These are phyloP conservation scores for Botrytis byssoidea DNA, from an alignment of 2,329 filamentous ascomycete genomes.

Conservation along the genomic window DNA sequence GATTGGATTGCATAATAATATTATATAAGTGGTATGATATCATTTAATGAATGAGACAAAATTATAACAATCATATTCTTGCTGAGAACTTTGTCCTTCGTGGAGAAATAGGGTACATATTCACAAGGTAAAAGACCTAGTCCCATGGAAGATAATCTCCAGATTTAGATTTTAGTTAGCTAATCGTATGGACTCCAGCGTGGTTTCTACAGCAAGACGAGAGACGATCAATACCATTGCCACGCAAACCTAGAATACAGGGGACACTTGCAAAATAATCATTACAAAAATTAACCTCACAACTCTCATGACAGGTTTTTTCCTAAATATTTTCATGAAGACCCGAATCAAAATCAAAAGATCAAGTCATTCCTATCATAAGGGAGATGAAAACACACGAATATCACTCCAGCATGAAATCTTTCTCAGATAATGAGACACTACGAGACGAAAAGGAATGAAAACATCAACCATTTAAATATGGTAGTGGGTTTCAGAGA, in stretches of 20 bases:
- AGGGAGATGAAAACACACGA: not conserved
- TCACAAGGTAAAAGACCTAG: too few relatives aligned
- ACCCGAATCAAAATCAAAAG: not conserved
- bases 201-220: not conserved
- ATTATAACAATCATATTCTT: not conserved
- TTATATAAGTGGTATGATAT: not conserved
- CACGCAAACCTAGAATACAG: not conserved
- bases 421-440: not conserved
- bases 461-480: not conserved
- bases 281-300: not conserved
- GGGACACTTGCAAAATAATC: not conserved
- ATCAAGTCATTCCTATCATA: not conserved
- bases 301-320: not conserved
- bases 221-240: not conserved
- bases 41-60: not conserved
- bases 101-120: not conserved
- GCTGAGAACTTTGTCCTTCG: not conserved
- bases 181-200: not conserved
- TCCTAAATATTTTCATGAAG: not conserved
- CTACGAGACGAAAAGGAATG: not conserved
- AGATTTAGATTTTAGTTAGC: too few relatives aligned
- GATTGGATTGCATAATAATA: not conserved
- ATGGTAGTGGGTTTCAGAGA: fast-evolving
- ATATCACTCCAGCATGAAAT: not conserved
- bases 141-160: too few relatives aligned